Evolutionary conservation across 257 asterid species (phyloP), one percentile per base, ranked within the genome.

Genomic region (Paulownia fortunei): DNA sequence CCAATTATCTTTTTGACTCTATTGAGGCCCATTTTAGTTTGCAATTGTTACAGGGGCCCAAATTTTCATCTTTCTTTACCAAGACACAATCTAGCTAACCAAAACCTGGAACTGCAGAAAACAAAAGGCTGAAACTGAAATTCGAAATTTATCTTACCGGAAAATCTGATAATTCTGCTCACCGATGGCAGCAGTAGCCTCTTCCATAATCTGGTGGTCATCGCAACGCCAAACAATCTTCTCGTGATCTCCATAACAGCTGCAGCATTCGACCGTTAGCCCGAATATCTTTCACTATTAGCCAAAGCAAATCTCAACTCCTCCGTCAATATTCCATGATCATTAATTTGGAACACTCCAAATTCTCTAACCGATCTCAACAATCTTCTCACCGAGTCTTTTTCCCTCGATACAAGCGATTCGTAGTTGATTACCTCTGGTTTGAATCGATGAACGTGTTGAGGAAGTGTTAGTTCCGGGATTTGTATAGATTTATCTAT

Each of bases 381-480:
- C 21, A 92, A 62, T 68, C 69, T 62, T 49, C 55, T 36, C 37
- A 86, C 59, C 3, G 89, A 42, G 1, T 77, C 84, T 0, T 41
- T 30, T 0, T 84, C 86, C 79, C 82, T 71, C 3, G 2, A 18
- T 6, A 61, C 8, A 32, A 91, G 59, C 12, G 82, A 79, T 34
- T 36, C 65, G 73, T 84, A 88, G 59, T 72, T 71, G 67, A 90
- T 77, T 7, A 84, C 86, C 39, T 44, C 85, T 1, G 83, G 87
- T 18, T 52, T 62, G 73, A 39, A 69, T 36, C 51, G 76, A 24
- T 39, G 81, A 21, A 56, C 68, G 55, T 74, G 74, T 36, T 74
- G 75, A 0, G 91, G 91, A 69, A 90, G 94, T 37, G 32, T 73
- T 32, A 92, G 81, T 23, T 77, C 78, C 1, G 96, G 97, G 51